phyloP scores from a whole-genome alignment of 2,329 filamentous ascomycete species.

The Colletotrichum navitas region DNA sequence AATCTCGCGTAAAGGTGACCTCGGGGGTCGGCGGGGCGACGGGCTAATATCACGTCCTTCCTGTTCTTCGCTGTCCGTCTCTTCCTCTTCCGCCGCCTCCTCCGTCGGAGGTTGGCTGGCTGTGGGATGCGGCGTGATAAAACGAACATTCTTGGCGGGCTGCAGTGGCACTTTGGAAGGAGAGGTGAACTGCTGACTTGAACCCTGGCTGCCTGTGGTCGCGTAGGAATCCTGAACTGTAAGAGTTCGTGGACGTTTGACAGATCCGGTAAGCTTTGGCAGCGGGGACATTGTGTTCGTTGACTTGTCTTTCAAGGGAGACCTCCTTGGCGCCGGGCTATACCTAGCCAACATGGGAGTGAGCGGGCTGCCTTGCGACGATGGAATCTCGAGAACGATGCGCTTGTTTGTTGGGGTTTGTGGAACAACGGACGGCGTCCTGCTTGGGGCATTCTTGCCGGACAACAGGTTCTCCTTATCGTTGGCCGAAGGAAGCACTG shows the following conservation, averaged over 20 bases:
- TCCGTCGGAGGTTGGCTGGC: conserved; percentile 28
- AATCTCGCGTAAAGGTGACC: conserved; percentile 54
- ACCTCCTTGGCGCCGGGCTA: conserved; percentile 50
- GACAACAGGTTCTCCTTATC: conserved; percentile 47
- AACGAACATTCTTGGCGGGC: conserved; percentile 40
- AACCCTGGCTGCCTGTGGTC: conserved; percentile 44
- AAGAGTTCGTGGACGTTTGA: conserved; percentile 49
- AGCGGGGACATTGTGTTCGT: conserved; percentile 44
- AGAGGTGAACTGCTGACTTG: conserved; percentile 29
- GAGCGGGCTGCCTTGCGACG: conserved; percentile 59
- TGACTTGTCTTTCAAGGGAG: conserved; percentile 55
- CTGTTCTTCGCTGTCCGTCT: conserved; percentile 26
- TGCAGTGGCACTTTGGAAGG: conserved; percentile 45
- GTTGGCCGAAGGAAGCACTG: conserved; percentile 55
- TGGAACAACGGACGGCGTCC: conserved; percentile 52
- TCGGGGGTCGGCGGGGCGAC: conserved; percentile 28
- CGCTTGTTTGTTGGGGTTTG: conserved; percentile 55
- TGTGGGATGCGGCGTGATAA: conserved; percentile 40
- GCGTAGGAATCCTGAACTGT: conserved; percentile 62
- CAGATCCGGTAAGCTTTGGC: conserved; percentile 23
- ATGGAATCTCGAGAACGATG: conserved; percentile 57
- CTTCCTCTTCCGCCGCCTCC: conserved; percentile 25
- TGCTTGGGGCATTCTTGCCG: conserved; percentile 47
- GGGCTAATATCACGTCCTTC: conserved; percentile 21
- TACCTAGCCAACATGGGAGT: conserved; percentile 57